Evolutionary conservation across 495 filamentous ascomycete species (phyloP), one percentile per base, ranked within the genome.

Genomic region (Podospora sp.): DNA sequence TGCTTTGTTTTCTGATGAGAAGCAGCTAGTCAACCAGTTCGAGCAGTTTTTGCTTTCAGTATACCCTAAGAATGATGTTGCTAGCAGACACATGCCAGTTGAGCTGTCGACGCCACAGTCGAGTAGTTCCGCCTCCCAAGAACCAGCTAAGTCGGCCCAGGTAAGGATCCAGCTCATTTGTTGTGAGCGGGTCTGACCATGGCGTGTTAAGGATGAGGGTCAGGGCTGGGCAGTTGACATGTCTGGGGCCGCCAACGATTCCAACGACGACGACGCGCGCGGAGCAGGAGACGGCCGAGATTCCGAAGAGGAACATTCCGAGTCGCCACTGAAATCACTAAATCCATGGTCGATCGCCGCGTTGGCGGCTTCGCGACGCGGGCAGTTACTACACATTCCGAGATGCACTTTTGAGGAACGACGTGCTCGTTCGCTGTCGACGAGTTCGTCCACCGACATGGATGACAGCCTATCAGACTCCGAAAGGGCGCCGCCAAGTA

Each of bases 1-100:
- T 75, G 86, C 97, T 1, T 62, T 97, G 0, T 97, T 99, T 72
- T 80, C 83, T 27, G 80, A 95, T 52, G 80, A 87, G 29, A 73
- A 86, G 0, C 3, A 68, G 2, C 63, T 96, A 9, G 55, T 79
- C 3, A 70, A 75, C 3, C 66, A 84, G 5, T 81, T 89, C 2
- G 85, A 90, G 56, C 70, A 71, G 0, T 73, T 92, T 2, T 87
- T 94, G 12, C 70, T 69, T 9, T 72, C 76, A 20, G 70, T 83
- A 11, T 94, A 76, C 53, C 20, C 21, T n/a, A 20, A 2, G 11
- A 62, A 12, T 18, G 7, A 27, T 12, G 5, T 2, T 14, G 40
- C 11, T 11, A 4, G 12, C 5, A 18, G 40, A 18, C 16, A 14
- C 40, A 46, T 11, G 2, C 2, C 40, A 18, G 40, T 11, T 46